These are phyloP conservation scores for Neocucurbitaria cava DNA, from an alignment of 2,329 filamentous ascomycete species.

Conservation along the genomic window DNA sequence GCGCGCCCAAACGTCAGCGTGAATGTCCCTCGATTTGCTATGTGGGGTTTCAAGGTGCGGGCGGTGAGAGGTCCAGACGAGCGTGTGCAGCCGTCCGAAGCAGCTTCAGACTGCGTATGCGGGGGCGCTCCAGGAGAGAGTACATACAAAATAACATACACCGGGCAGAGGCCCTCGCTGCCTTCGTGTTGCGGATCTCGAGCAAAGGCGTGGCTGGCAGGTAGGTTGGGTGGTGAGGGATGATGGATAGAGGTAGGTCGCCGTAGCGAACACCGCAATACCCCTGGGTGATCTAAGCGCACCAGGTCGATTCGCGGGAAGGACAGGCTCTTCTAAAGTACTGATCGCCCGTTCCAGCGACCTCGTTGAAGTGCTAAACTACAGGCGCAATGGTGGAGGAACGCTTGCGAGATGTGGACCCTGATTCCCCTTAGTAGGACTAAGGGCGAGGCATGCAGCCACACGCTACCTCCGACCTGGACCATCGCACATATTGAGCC, in stretches of 20 bases:
- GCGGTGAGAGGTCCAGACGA: slow-evolving; percentile 40
- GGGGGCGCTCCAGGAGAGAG: slow-evolving; percentile 2
- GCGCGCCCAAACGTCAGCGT: slow-evolving; percentile 35
- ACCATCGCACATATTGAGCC: neutral
- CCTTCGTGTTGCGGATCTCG: slow-evolving; percentile 21
- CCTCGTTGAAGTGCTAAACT: slow-evolving; percentile 3
- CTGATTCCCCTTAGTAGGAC: slow-evolving; percentile 1
- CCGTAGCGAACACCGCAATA: neutral
- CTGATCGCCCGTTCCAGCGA: slow-evolving; percentile 11
- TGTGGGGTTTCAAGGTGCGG: slow-evolving; percentile 41
- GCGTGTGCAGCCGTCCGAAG: slow-evolving; percentile 24
- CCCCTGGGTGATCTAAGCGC: neutral
- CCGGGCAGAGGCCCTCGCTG: slow-evolving; percentile 33
- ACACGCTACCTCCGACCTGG: neutral
- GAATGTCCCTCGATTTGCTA: slow-evolving; percentile 22
- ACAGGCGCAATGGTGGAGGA: slow-evolving; percentile 16
- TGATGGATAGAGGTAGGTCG: neutral
- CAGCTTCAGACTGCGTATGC: slow-evolving; percentile 6
- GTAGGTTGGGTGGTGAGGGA: slow-evolving; percentile 7
- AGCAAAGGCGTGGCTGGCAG: slow-evolving; percentile 17
- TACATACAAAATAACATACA: slow-evolving; percentile 40
- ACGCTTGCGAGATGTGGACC: slow-evolving; percentile 11
- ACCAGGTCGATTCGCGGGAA: neutral
- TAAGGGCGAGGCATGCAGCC: neutral
- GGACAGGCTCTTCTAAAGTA: slow-evolving; percentile 7